Evolutionary conservation across 2,329 filamentous ascomycete species (phyloP).

Genomic region (Nannizziopsis arthrosporioides): DNA sequence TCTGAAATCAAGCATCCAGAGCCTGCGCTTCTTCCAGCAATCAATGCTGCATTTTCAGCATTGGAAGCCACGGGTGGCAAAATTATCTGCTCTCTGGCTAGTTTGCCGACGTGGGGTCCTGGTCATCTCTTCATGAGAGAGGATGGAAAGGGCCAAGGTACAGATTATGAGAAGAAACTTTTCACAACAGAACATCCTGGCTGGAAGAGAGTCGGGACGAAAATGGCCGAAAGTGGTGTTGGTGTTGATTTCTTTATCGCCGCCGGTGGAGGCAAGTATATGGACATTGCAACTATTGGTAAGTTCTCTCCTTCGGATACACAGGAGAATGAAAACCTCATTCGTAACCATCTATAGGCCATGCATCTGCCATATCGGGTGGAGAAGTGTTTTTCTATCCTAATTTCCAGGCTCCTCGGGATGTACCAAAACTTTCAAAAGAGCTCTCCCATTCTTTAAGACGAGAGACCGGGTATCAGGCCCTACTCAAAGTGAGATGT

Average conservation of each 20-base stretch:
- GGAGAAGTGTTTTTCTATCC: slow-evolving; percentile 95
- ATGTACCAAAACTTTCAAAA: slow-evolving; percentile 68
- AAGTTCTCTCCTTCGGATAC: slow-evolving; percentile 23
- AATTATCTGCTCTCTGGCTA: slow-evolving; percentile 73
- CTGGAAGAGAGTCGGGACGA: slow-evolving; percentile 76
- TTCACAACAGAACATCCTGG: slow-evolving; percentile 79
- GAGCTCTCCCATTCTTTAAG: slow-evolving; percentile 80
- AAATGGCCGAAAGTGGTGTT: slow-evolving; percentile 75
- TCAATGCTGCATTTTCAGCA: slow-evolving; percentile 74
- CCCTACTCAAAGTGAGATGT: slow-evolving; percentile 95
- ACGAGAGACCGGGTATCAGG: slow-evolving; percentile 87
- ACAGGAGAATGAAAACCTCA: neutral
- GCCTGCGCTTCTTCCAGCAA: slow-evolving; percentile 69
- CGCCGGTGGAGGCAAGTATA: slow-evolving; percentile 76
- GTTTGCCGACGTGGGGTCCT: slow-evolving; percentile 85
- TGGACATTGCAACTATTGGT: slow-evolving; percentile 88
- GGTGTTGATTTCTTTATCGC: slow-evolving; percentile 93
- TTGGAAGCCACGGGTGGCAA: slow-evolving; percentile 83
- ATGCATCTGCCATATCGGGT: slow-evolving; percentile 77
- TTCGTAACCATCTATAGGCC: slow-evolving; percentile 43
- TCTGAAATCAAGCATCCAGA: slow-evolving; percentile 80
- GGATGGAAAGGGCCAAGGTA: slow-evolving; percentile 71
- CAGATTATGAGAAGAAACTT: slow-evolving; percentile 83
- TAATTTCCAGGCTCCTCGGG: slow-evolving; percentile 81
- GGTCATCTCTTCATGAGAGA: slow-evolving; percentile 76